A percentile compares a stretch with the other conserved stretches of the same genome.
Conservation (phyloP, 495 filamentous ascomycete species). For the Daldinia concentrica region DNA sequence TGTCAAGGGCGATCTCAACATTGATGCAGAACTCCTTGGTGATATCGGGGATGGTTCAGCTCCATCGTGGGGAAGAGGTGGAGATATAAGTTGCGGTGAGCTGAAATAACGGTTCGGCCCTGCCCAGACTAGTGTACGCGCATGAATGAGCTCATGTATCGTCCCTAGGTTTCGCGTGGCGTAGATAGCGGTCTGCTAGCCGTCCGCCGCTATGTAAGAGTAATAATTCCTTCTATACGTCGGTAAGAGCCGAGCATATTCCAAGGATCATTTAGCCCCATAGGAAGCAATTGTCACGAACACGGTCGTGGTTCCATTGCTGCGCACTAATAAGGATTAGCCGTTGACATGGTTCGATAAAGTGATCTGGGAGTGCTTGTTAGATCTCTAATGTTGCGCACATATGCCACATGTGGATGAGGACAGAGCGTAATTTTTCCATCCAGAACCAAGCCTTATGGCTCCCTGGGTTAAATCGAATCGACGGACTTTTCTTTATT, state of each 20-base stretch:
- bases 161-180: neutral
- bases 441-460: neutral
- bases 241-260: neutral
- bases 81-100: conserved; percentile 11
- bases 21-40: neutral
- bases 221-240: neutral
- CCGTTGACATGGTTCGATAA: neutral
- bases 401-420: neutral
- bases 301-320: neutral
- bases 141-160: neutral
- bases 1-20: neutral
- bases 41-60: neutral
- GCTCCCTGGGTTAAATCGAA: neutral
- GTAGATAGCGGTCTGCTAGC: neutral
- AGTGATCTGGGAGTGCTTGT: neutral
- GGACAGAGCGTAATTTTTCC: neutral
- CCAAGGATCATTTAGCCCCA: neutral
- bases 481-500: neutral
- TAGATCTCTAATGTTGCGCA: neutral
- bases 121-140: neutral
- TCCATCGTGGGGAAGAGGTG: conserved; percentile 3
- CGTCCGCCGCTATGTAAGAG: neutral
- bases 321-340: neutral
- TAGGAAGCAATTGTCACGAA: neutral
- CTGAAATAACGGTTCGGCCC: neutral